phyloP scores from a whole-genome alignment of 129 eudicot species.

The Ambrosia artemisiifolia region DNA sequence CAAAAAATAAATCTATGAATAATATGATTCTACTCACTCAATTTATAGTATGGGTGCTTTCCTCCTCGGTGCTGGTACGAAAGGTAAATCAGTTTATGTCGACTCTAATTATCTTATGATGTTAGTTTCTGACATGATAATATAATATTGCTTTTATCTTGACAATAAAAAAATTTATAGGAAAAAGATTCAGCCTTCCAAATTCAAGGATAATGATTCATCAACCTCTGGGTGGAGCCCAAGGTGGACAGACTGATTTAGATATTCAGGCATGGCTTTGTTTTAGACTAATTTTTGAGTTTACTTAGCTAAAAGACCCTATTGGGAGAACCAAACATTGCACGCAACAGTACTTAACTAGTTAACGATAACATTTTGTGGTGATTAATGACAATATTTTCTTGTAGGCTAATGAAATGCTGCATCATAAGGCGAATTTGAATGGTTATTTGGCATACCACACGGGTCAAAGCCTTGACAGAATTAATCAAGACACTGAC shows the following conservation, averaged over 20 bases:
- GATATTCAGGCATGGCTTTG: conserved; percentile 68
- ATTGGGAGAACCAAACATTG: not conserved
- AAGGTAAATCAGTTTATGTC: conserved; percentile 46
- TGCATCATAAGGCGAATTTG: conserved; percentile 89
- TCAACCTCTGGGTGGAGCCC: conserved; percentile 95
- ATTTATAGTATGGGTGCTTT: conserved; percentile 95
- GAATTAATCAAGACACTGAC: conserved; percentile 79
- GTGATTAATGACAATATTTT: not conserved
- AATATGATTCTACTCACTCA: not conserved
- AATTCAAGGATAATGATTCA: conserved; percentile 98
- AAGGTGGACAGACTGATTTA: conserved; percentile 74
- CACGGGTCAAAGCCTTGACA: conserved; percentile 84
- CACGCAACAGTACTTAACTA: not conserved
- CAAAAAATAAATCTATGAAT: not conserved
- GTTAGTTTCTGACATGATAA: not conserved
- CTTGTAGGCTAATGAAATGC: conserved; percentile 76
- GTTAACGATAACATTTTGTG: not conserved
- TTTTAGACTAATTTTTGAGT: not conserved
- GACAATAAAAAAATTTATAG: conserved; percentile 38
- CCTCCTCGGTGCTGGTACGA: conserved; percentile 88
- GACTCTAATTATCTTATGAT: not conserved
- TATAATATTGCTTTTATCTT: not conserved
- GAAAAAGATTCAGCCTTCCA: conserved; percentile 91
- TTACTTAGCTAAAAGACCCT: not conserved
- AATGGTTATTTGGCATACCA: conserved; percentile 87